A percentile compares a stretch with the other conserved stretches of the same genome.
These are phyloP conservation scores for Fusarium sterilihyphosum DNA, from an alignment of 2,329 filamentous ascomycete species.

Conservation along the genomic window DNA sequence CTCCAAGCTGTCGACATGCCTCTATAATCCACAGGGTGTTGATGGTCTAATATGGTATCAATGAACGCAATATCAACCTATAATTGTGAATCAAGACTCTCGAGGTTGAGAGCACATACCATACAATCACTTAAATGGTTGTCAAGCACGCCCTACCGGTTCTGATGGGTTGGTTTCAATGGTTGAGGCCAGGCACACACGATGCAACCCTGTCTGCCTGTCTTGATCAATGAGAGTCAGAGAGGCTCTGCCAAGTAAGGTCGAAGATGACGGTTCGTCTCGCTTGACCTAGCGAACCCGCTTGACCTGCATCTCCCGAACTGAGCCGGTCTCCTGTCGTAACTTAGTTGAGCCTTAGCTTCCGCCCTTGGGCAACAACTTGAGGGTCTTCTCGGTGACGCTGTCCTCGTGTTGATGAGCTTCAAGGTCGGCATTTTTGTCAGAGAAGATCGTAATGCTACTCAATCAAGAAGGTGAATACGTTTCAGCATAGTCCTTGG, in stretches of 20 bases:
- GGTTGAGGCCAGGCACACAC: slow-evolving; percentile 25
- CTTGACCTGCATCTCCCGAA: slow-evolving; percentile 36
- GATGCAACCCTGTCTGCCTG: slow-evolving; percentile 22
- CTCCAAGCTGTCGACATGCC: neutral
- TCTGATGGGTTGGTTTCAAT: slow-evolving; percentile 8
- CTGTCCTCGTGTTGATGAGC: neutral
- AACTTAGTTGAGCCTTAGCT: slow-evolving; percentile 26
- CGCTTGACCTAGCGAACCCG: slow-evolving; percentile 29
- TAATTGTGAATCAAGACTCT: neutral
- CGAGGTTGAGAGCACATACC: slow-evolving; percentile 4
- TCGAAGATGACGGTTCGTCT: slow-evolving; percentile 25
- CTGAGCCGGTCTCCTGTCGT: slow-evolving; percentile 15
- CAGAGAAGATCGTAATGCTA: neutral
- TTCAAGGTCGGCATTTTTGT: neutral
- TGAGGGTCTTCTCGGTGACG: slow-evolving; percentile 7
- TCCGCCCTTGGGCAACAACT: slow-evolving; percentile 35
- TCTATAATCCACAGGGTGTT: neutral
- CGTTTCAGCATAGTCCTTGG: neutral
- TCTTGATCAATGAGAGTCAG: neutral
- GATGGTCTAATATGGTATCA: neutral
- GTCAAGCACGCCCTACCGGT: slow-evolving; percentile 31
- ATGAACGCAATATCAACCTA: neutral
- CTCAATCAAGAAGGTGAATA: neutral
- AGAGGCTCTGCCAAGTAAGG: slow-evolving; percentile 16
- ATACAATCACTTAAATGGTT: neutral